A percentile compares a stretch with the other conserved stretches of the same genome.
phyloP scores from a whole-genome alignment of 352 stramenopile genomes.

The Aphanomyces cochlioides region DNA sequence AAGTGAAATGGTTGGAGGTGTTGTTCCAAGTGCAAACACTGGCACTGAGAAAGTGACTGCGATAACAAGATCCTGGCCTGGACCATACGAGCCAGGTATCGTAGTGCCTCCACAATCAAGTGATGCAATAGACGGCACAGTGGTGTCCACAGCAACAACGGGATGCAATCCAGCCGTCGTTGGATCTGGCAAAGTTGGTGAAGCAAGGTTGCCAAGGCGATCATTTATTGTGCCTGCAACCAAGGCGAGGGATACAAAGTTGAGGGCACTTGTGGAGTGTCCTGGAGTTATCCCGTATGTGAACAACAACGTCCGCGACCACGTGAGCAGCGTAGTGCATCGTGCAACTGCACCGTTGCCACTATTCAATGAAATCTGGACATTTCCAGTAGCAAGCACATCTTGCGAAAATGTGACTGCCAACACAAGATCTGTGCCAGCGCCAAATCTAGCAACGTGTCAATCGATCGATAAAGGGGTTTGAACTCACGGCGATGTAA shows the following conservation, averaged over 20 bases:
- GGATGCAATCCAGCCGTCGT: constrained; percentile 41
- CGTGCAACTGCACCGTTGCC: constrained; percentile 48
- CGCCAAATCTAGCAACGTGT: constrained; percentile 53
- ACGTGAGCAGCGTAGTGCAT: constrained; percentile 53
- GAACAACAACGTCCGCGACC: constrained; percentile 57
- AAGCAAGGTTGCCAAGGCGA: constrained; percentile 55
- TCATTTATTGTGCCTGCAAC: constrained; percentile 60
- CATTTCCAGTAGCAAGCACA: constrained; percentile 52
- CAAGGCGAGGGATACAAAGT: constrained; percentile 60
- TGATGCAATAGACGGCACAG: constrained; percentile 51
- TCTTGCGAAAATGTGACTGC: constrained; percentile 79
- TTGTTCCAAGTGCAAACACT: constrained; percentile 58
- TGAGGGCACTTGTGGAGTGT: constrained; percentile 49
- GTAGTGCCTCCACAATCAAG: constrained; percentile 44
- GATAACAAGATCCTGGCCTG: constrained; percentile 57
- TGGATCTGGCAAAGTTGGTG: constrained; percentile 49
- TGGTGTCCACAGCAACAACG: constrained; percentile 67
- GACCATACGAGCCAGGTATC: constrained; percentile 66
- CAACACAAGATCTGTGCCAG: constrained; percentile 55
- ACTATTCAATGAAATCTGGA: constrained; percentile 47
- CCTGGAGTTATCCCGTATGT: constrained; percentile 60
- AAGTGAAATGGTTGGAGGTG: constrained; percentile 42
- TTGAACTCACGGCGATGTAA: constrained; percentile 15
- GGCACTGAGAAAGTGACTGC: constrained; percentile 55
- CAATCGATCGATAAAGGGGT: constrained; percentile 20